These are phyloP conservation scores for Epicoccum nigrum DNA, from an alignment of 2,329 filamentous ascomycete genomes.

Conservation along the genomic window DNA sequence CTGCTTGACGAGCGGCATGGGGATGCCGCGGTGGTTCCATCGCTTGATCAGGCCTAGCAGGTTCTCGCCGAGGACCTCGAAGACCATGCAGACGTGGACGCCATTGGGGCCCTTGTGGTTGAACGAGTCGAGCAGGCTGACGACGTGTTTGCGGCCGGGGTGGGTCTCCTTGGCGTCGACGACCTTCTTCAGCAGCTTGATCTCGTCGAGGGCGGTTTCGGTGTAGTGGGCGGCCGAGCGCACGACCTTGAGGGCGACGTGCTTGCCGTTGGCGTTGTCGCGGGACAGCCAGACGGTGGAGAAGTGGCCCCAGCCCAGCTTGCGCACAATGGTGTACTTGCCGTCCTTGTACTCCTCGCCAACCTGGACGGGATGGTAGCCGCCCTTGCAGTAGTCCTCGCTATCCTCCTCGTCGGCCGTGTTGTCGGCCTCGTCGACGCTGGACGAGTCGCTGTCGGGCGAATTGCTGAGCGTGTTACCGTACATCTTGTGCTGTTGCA, in stretches of 20 bases:
- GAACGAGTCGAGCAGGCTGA: constrained; percentile 94
- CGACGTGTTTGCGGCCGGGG: constrained; percentile 91
- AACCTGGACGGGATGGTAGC: constrained; percentile 92
- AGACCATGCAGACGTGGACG: constrained; percentile 98
- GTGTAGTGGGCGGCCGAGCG: constrained; percentile 98
- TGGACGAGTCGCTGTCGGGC: constrained; percentile 76
- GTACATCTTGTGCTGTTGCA: constrained; percentile 54
- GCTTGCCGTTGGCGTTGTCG: constrained; percentile 87
- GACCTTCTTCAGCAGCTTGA: constrained; percentile 96
- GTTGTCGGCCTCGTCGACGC: constrained; percentile 83
- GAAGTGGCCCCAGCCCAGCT: constrained; percentile 98
- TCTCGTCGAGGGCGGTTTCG: constrained; percentile 97
- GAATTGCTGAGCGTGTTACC: constrained; percentile 70
- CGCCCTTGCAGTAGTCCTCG: constrained; percentile 98
- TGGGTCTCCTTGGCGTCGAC: constrained; percentile 94
- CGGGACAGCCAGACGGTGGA: constrained; percentile 89
- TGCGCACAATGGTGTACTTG: constrained; percentile 94
- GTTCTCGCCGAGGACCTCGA: constrained; percentile 96
- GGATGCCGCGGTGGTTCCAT: constrained; percentile 97
- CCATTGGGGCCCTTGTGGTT: constrained; percentile 97
- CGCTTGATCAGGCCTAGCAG: constrained; percentile 93
- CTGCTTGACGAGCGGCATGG: constrained; percentile 95
- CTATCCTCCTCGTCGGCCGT: constrained; percentile 98
- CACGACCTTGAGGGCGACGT: constrained; percentile 97
- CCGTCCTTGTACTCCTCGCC: constrained; percentile 98